A percentile compares a stretch with the other conserved stretches of the same genome.
These are phyloP conservation scores for Penicillium sp. DNA, from an alignment of 2,329 filamentous ascomycete species.

Conservation along the genomic window DNA sequence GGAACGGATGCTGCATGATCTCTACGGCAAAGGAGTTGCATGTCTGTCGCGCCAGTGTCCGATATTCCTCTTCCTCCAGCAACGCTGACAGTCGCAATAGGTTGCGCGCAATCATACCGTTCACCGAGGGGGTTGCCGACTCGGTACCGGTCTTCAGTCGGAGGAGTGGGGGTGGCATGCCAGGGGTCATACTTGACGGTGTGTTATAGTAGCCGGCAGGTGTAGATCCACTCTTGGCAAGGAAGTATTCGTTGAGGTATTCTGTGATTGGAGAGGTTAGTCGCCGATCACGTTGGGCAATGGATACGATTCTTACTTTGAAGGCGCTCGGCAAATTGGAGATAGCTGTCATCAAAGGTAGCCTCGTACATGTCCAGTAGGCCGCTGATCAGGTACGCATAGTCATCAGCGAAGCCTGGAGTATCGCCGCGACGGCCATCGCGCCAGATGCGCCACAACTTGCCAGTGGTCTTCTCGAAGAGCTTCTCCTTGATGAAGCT, in stretches of 20 bases:
- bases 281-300: background rate
- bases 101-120: constrained; percentile 80
- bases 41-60: constrained; percentile 64
- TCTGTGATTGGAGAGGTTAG: constrained; percentile 42
- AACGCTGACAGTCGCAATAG: constrained; percentile 73
- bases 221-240: constrained; percentile 53
- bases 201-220: constrained; percentile 43
- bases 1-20: constrained; percentile 85
- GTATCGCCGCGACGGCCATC: constrained; percentile 60
- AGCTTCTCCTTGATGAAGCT: constrained; percentile 68
- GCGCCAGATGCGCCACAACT: constrained; percentile 70
- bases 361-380: constrained; percentile 79
- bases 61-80: constrained; percentile 62
- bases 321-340: constrained; percentile 75
- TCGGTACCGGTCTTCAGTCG: constrained; percentile 95
- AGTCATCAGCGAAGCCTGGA: constrained; percentile 84
- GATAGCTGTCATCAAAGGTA: constrained; percentile 68
- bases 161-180: constrained; percentile 61
- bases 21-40: constrained; percentile 85
- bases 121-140: constrained; percentile 81
- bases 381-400: constrained; percentile 80
- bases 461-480: constrained; percentile 60
- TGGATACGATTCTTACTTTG: constrained; percentile 55
- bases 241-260: constrained; percentile 71
- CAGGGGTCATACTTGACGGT: constrained; percentile 50